A percentile compares a stretch with the other conserved stretches of the same genome.
Conservation (phyloP, 257 asterid species). For the Salvia hispanica region DNA sequence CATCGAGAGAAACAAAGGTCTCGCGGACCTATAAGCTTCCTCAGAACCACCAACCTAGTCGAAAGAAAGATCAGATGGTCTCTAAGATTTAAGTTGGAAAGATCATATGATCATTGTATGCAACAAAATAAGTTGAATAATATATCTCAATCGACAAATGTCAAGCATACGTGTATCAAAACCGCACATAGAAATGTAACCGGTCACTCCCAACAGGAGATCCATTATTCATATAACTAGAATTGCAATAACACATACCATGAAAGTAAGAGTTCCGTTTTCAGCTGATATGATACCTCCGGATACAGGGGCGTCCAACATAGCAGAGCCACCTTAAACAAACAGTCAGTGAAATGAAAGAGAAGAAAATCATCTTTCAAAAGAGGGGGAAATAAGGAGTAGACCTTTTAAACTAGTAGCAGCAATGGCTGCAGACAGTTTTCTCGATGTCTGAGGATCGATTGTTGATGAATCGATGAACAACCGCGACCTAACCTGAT, state of each 20-base stretch:
- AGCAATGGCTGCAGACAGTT: slow-evolving; percentile 55
- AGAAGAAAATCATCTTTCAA: too few species aligned
- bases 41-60: slow-evolving; percentile 86
- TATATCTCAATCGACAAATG: not conserved
- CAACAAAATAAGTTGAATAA: not conserved
- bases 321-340: slow-evolving; percentile 51
- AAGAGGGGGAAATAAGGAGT: too few species aligned
- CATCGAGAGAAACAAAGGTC: slow-evolving; percentile 82
- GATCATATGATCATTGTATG: not conserved
- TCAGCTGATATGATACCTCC: slow-evolving; percentile 96
- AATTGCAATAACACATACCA: slow-evolving; percentile 47
- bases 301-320: slow-evolving; percentile 99
- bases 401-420: slow-evolving; percentile 38
- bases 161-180: not conserved
- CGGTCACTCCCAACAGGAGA: too few species aligned
- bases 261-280: slow-evolving; percentile 87
- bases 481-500: slow-evolving; percentile 59
- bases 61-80: not conserved
- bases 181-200: too few species aligned
- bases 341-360: not conserved
- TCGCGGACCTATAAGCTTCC: slow-evolving; percentile 70
- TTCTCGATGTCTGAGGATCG: slow-evolving; percentile 94
- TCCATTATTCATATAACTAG: too few species aligned
- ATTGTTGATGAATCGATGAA: slow-evolving; percentile 92
- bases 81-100: not conserved